Base-by-base conservation (phyloP, 257 asterid species). In the Nicotiana otophora region DNA sequence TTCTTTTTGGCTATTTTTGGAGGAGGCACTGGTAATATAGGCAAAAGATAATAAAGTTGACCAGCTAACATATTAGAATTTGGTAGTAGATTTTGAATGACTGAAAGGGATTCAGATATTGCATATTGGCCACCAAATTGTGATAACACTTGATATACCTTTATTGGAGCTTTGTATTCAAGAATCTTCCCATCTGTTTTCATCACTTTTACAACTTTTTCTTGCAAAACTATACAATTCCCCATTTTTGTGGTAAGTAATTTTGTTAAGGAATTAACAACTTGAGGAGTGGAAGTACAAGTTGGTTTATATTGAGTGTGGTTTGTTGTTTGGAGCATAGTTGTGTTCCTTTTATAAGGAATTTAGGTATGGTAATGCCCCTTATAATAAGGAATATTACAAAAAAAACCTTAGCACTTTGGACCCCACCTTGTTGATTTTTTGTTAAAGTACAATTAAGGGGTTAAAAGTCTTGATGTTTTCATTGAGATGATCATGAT, bases 151-250 rank as follows among this genome's bases (percentile, higher is more conserved):
- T 91, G 91, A 62, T 87, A 84, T 67, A 90, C 97, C 85, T 82
- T 88, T 5, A 88, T 85, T 9, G 97, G 96, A 77, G 92, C 34
- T 83, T 87, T 91, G 89, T 89, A 91, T 78, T 92, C 92, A n/a
- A 94, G 88, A 75, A 88, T 86, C 82, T 91, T 89, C 28, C 97
- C 97, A 86, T 93, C 94, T 84, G 90, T 81, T 89, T 91, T 94
- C 85, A 92, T 88, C 36, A 92, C 87, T 81, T 68, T 89, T 64
- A 91, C 88, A 28, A 82, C 64, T 53, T 88, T 87, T 82, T 84
- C 83, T 67, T 90, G 91, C 84, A 81, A 81, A 87, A 84, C 89
- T 84, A 94, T 76, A 88, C 97, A 93, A 81, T 94, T 94, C 31
- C 98, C 97, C 98, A 94, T 42, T 42, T 39, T 42, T 36, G 2